Evolutionary conservation across 805 yeast species (phyloP), one percentile per base, ranked within the genome.

Genomic region (Priceomyces haplophilus): DNA sequence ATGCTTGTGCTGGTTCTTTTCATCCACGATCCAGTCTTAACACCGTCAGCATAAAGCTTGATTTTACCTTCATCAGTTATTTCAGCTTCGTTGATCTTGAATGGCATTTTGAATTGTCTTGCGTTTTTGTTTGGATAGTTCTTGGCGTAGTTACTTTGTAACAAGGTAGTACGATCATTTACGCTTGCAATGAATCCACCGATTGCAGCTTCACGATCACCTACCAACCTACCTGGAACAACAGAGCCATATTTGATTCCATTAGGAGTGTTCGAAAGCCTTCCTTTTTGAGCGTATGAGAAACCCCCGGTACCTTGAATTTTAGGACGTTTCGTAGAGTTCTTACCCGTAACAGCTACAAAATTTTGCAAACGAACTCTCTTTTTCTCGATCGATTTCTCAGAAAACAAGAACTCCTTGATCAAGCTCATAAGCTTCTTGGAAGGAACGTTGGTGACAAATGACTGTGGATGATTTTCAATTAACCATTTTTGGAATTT

Each of bases 301-400:
- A 87, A 72, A 5, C 96, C 96, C 21, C 85, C 95, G 6, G 85
- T 78, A 24, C 89, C 95, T 41, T 82, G 75, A 36, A 79, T 59
- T 20, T 61, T 59, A 7, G 49, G 29, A 7, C 50, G 31, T 10
- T 45, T 45, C 13, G 44, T 39, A 20, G 45, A 18, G 6, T 42
- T 40, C 20, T 23, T 15, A 5, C 34, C 12, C 12, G 42, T 38
- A 19, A 39, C 41, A 7, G 58, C 55, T 37, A 52, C 36, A 42
- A 58, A 57, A 41, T 64, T 62, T n/a, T 38, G 42, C 43, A 66
- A 44, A 7, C 47, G 34, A 33, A 51, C 41, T 7, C 49, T 56
- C 27, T 52, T 54, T 49, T 54, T 65, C 7, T 42, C 40, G 20
- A 68, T 49, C 5, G 41, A 46, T 2, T 48, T 40, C n/a, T 57